Conservation (phyloP, 2,329 filamentous ascomycete genomes). For the Colletotrichum navitas region DNA sequence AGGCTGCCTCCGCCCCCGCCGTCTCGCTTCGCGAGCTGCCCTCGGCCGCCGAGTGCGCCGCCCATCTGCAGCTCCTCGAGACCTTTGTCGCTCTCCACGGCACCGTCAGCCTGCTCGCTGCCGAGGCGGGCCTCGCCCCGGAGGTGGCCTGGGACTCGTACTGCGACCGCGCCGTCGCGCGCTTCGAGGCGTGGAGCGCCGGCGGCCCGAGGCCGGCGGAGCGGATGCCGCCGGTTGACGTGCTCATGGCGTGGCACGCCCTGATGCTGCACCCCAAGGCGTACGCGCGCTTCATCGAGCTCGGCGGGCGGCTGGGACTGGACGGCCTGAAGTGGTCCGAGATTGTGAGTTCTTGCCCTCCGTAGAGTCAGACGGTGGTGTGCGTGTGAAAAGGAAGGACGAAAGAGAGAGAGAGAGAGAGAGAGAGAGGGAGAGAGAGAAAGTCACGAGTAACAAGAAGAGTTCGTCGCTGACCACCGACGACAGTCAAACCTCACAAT, state of each 20-base stretch:
- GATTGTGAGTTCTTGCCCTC: conserved; percentile 25
- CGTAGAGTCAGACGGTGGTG: not conserved
- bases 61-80: conserved; percentile 72
- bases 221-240: conserved; percentile 47
- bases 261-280: conserved; percentile 51
- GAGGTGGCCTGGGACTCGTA: conserved; percentile 47
- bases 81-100: conserved; percentile 66
- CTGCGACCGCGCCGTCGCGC: conserved; percentile 46
- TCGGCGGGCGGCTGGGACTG: conserved; percentile 27
- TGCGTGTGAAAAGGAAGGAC: no score
- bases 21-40: conserved; percentile 39
- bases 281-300: conserved; percentile 32
- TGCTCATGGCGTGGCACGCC: conserved; percentile 55
- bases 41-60: conserved; percentile 56
- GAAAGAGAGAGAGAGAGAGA: not conserved
- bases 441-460: not conserved
- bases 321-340: conserved; percentile 32
- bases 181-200: conserved; percentile 44
- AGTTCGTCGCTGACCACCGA: not conserved
- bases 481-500: conserved; percentile 9
- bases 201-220: not conserved
- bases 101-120: conserved; percentile 42
- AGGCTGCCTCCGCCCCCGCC: not conserved
- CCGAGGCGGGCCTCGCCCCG: conserved; percentile 16
- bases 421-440: not conserved